phyloP scores from a whole-genome alignment of 2,329 filamentous ascomycete genomes.

The Dendryphion nanum region DNA sequence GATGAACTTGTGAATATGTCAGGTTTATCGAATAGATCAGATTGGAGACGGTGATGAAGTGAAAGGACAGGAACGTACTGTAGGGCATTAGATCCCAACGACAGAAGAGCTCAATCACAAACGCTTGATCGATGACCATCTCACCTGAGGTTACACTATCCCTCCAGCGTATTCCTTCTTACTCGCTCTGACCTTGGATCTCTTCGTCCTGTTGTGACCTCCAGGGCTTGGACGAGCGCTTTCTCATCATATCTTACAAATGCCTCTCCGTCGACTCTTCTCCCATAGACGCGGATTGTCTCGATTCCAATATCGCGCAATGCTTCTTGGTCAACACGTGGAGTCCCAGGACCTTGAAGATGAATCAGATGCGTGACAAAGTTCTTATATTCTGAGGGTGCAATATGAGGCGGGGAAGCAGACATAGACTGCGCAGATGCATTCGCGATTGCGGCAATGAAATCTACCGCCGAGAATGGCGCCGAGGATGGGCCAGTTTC shows the following conservation, averaged over 20 bases:
- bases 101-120: too few species aligned
- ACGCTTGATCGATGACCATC: too few species aligned
- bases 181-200: conserved; percentile 52
- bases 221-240: conserved; percentile 71
- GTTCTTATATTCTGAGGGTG: conserved; percentile 45
- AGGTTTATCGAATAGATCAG: too few species aligned
- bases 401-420: not conserved
- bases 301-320: conserved; percentile 71
- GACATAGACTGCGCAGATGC: conserved; percentile 61
- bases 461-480: conserved; percentile 74
- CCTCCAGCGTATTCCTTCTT: conserved; percentile 56
- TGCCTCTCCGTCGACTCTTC: conserved; percentile 54
- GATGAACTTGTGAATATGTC: too few species aligned
- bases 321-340: conserved; percentile 65
- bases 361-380: conserved; percentile 87
- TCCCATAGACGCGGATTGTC: conserved; percentile 73
- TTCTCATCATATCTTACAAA: conserved; percentile 72
- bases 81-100: too few species aligned
- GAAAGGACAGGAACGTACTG: too few species aligned
- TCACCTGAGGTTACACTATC: too few species aligned
- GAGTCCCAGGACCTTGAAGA: conserved; percentile 68
- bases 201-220: conserved; percentile 71
- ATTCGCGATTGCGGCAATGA: conserved; percentile 74
- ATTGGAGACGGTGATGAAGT: too few species aligned
- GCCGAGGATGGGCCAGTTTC: conserved; percentile 72